Base-by-base conservation (phyloP, 2,329 filamentous ascomycete genomes). In the Rhexocercosporidium sp. region DNA sequence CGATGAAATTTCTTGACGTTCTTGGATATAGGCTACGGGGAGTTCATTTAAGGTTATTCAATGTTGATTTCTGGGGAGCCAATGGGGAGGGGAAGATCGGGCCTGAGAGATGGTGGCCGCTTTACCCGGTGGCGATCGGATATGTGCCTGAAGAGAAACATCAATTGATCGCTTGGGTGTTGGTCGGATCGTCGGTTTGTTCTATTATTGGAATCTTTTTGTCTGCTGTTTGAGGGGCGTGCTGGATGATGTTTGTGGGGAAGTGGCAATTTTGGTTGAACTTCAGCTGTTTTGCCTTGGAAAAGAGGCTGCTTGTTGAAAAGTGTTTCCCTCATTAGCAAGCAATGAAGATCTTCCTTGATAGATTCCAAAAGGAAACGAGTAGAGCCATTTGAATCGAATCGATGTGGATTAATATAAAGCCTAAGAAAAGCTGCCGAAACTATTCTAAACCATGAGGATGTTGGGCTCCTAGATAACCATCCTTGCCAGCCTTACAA, bases 31-130 rank as follows among this genome's bases (percentile, higher is more conserved):
- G 51, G 51, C 51, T 56, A 37, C 31, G 29, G 18, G n/a, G 51
- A 39, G 51, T 37, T 56, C 51, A 56, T 56, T 56, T 56, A 22
- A 56, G 51, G 51, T 56, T 37, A 37, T 56, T 56, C 29, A 22
- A 27, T 56, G 18, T 56, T 56, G 51, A 20, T 56, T 34, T 34
- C 51, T 34, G 7, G 51, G 29, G 16, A n/a, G 18, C 51, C 51
- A 56, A 56, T 56, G 16, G 51, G n/a, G 29, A 20, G 8, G 51
- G 29, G 18, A 20, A 31, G 51, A 20, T 56, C n/a, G 14, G 22
- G 18, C 12, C 20, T 56, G 27, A 1, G n/a, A 20, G 29, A 37
- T 34, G 51, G n/a, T 44, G 9, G 25, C 9, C 20, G 8, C 4
- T 49, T 56, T 56, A 56, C 6, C 51, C 51, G 51, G 51, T 56